Evolutionary conservation across 495 filamentous ascomycete species (phyloP).

Genomic region (Penicillium ucsense): DNA sequence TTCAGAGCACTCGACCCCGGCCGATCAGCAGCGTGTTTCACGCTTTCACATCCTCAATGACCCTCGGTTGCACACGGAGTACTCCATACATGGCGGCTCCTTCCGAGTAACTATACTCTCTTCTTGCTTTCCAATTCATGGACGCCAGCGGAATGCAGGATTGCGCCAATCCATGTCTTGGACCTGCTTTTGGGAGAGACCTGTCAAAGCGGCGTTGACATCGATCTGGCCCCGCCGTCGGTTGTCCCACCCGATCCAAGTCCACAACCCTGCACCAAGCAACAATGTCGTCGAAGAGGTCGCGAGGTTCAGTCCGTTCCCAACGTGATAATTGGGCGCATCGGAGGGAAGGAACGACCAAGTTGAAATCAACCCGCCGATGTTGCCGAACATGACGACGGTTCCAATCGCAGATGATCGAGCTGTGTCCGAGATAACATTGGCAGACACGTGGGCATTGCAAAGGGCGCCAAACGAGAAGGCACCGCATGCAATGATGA

Average conservation of each 20-base stretch:
- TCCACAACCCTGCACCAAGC: conserved; percentile 31
- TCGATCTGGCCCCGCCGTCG: conserved; percentile 43
- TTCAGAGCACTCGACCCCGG: too few relatives aligned
- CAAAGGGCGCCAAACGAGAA: conserved; percentile 50
- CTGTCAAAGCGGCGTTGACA: conserved; percentile 45
- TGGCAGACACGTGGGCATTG: conserved; percentile 57
- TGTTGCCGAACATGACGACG: conserved; percentile 62
- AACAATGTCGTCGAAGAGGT: conserved; percentile 44
- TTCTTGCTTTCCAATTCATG: conserved; percentile 3
- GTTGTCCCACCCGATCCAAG: conserved; percentile 60
- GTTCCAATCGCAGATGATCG: conserved; percentile 55
- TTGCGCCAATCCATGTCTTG: conserved; percentile 66
- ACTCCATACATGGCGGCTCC: background rate
- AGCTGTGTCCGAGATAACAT: conserved; percentile 62
- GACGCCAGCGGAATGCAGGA: conserved; percentile 57
- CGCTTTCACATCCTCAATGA: too few relatives aligned
- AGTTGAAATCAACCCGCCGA: conserved; percentile 61
- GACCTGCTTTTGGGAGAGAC: conserved; percentile 44
- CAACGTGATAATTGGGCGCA: conserved; percentile 59
- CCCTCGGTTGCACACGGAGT: background rate
- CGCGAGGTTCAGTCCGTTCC: conserved; percentile 66
- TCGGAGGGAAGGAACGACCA: conserved; percentile 61
- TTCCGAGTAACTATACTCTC: too few relatives aligned
- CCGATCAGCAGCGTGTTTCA: too few relatives aligned
- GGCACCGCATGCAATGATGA: conserved; percentile 52